Evolutionary conservation across 306 rosid genomes (phyloP).

Genomic region (Notholithocarpus densiflorus): DNA sequence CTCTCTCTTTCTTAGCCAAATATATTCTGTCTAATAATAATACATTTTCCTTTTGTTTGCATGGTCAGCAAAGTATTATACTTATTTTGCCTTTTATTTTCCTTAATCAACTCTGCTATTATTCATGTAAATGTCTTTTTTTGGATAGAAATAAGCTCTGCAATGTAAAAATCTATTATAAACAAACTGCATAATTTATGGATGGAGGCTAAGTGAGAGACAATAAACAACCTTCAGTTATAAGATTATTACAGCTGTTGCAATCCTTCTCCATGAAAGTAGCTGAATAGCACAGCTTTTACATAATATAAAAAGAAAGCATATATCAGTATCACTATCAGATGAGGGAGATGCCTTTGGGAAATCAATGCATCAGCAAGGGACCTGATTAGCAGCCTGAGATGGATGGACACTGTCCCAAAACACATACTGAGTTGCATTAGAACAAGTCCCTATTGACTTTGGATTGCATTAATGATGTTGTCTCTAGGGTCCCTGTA

Average conservation of each 20-base stretch:
- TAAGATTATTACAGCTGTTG: slow-evolving; percentile 19
- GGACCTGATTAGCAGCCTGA: slow-evolving; percentile 77
- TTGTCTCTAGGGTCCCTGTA: slow-evolving; percentile 71
- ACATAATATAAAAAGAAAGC: neutral
- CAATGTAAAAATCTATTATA: neutral
- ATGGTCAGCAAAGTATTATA: neutral
- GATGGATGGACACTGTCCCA: slow-evolving; percentile 98
- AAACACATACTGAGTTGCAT: slow-evolving; percentile 87
- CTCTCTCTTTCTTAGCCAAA: no score
- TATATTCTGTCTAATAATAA: neutral
- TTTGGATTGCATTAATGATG: slow-evolving; percentile 69
- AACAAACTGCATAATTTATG: slow-evolving; percentile 16
- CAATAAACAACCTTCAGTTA: slow-evolving; percentile 9
- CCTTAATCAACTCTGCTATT: neutral
- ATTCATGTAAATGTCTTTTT: neutral
- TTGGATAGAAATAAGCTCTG: neutral
- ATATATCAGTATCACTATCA: slow-evolving; percentile 37
- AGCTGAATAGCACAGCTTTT: neutral
- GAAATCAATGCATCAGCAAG: slow-evolving; percentile 69
- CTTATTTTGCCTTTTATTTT: neutral
- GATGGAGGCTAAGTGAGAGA: neutral
- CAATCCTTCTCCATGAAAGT: slow-evolving; percentile 21
- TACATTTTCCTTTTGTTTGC: neutral
- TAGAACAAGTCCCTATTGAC: slow-evolving; percentile 80
- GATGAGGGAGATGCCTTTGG: slow-evolving; percentile 73